These are phyloP conservation scores for Ogataea kodamae DNA, from an alignment of 805 yeast species.

Conservation along the genomic window DNA sequence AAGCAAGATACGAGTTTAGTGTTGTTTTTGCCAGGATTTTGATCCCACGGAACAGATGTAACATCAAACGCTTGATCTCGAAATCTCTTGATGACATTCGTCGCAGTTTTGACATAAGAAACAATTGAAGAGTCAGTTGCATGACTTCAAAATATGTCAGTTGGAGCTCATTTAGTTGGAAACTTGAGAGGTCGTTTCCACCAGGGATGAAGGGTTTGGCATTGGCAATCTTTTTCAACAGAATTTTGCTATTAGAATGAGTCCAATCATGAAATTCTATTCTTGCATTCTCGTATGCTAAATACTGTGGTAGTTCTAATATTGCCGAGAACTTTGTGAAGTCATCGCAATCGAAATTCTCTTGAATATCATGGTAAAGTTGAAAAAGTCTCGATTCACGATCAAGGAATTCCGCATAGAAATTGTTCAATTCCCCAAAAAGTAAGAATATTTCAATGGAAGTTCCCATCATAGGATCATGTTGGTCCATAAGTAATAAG, in stretches of 20 bases:
- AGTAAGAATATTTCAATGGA: constrained; percentile 20
- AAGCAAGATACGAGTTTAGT: constrained; percentile 18
- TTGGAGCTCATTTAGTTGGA: constrained; percentile 12
- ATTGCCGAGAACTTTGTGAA: constrained; percentile 10
- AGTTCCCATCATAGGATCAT: constrained; percentile 19
- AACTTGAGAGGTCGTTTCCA: constrained; percentile 2
- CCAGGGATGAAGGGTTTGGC: constrained; percentile 17
- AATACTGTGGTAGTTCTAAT: constrained; percentile 13
- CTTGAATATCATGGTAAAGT: constrained; percentile 4
- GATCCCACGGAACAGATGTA: constrained; percentile 20
- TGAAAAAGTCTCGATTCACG: constrained; percentile 5
- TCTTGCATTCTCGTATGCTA: constrained; percentile 18
- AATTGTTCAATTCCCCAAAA: constrained; percentile 19
- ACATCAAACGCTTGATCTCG: constrained; percentile 21
- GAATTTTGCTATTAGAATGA: constrained; percentile 12
- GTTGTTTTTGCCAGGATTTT: constrained; percentile 12
- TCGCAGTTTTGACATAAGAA: constrained; percentile 20
- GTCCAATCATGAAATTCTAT: constrained; percentile 26
- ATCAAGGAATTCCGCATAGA: constrained; percentile 12
- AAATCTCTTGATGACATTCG: constrained; percentile 21
- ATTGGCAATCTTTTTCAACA: constrained; percentile 14
- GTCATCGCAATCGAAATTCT: no score
- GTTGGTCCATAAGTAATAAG: background rate
- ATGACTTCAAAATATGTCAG: constrained; percentile 22
- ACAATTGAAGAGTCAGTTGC: constrained; percentile 19